A percentile compares a stretch with the other conserved stretches of the same genome.
Conservation (phyloP, 1,284 basidiomycete genomes). For the Trichosporon sp. region DNA sequence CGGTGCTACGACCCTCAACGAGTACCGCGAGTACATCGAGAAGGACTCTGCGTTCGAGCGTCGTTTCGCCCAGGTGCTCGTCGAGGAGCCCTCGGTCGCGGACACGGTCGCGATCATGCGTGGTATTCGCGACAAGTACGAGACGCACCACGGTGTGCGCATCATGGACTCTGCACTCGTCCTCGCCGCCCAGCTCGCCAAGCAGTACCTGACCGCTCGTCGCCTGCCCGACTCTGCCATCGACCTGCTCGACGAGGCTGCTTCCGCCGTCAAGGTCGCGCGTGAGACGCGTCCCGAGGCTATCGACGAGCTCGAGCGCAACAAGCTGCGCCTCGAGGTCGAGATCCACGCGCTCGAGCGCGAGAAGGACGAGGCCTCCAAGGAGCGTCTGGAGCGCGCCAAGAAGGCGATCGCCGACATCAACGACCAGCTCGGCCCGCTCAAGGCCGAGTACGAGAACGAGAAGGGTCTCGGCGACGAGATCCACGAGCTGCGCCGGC, state of each 20-base stretch:
- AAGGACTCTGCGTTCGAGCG: slow-evolving; percentile 91
- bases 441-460: slow-evolving; percentile 82
- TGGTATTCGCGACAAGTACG: slow-evolving; percentile 75
- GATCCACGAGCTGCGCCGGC: slow-evolving; percentile 70
- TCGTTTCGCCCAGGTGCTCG: slow-evolving; percentile 87
- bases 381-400: slow-evolving; percentile 74
- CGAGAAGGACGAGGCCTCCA: slow-evolving; percentile 85
- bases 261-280: slow-evolving; percentile 73
- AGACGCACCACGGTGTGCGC: slow-evolving; percentile 76
- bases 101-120: slow-evolving; percentile 88
- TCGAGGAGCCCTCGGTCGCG: slow-evolving; percentile 84
- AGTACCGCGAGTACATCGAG: slow-evolving; percentile 95
- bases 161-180: slow-evolving; percentile 90
- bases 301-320: slow-evolving; percentile 89
- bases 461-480: slow-evolving; percentile 84
- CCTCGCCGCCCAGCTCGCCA: slow-evolving; percentile 83
- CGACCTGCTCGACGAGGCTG: slow-evolving; percentile 86
- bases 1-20: slow-evolving; percentile 87
- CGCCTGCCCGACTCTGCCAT: slow-evolving; percentile 86
- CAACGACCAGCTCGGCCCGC: slow-evolving; percentile 83
- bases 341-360: slow-evolving; percentile 93
- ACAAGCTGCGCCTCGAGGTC: slow-evolving; percentile 87
- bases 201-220: slow-evolving; percentile 85
- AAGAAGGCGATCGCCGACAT: slow-evolving; percentile 78
- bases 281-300: slow-evolving; percentile 92